Evolutionary conservation across 176 grass and related monocot genomes (phyloP).

Genomic region (Themeda triandra): DNA sequence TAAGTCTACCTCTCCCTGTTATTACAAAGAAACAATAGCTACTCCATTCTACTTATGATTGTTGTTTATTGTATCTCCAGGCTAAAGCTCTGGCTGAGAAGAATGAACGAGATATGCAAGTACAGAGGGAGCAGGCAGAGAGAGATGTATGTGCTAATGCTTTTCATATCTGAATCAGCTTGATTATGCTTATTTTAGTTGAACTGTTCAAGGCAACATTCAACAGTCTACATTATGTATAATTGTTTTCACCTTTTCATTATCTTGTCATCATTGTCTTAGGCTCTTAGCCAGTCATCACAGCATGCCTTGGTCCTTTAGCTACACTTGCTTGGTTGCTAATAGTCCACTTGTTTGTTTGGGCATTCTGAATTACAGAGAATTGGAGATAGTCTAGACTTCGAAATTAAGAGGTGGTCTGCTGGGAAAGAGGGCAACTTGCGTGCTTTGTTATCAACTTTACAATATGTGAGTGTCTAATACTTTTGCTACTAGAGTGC

Average conservation of each 20-base stretch:
- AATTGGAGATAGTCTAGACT: slow-evolving; percentile 66
- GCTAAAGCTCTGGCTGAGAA: slow-evolving; percentile 82
- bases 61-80: slow-evolving; percentile 32
- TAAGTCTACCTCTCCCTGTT: background rate
- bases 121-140: slow-evolving; percentile 64
- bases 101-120: slow-evolving; percentile 77
- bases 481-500: background rate
- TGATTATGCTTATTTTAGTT: slow-evolving; percentile 16
- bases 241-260: slow-evolving; percentile 1
- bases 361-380: slow-evolving; percentile 66
- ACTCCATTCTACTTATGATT: background rate
- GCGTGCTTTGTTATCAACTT: slow-evolving; percentile 84
- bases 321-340: slow-evolving; percentile 20
- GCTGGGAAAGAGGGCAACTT: slow-evolving; percentile 97
- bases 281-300: background rate
- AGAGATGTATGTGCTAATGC: slow-evolving; percentile 55
- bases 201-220: background rate
- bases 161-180: background rate
- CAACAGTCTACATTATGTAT: background rate
- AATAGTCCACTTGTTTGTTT: slow-evolving; percentile 12
- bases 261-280: background rate
- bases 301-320: background rate
- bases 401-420: slow-evolving; percentile 96
- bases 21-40: background rate
- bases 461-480: slow-evolving; percentile 77